These are phyloP conservation scores for Trichoderma simmonsii DNA, from an alignment of 2,329 filamentous ascomycete genomes.

Conservation along the genomic window DNA sequence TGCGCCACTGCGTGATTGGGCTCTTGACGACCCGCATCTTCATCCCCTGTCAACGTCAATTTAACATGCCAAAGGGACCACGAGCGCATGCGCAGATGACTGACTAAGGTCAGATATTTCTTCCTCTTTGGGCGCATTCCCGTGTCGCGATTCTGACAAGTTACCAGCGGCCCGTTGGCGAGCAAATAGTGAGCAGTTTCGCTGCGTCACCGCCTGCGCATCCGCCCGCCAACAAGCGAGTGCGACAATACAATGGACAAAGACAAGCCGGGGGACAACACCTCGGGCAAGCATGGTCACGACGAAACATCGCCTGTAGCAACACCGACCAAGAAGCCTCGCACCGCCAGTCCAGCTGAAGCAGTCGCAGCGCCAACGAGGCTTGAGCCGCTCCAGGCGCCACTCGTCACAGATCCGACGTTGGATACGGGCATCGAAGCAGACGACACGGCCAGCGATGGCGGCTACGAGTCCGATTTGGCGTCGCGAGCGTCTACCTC, in stretches of 20 bases:
- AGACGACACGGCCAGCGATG: slow-evolving; percentile 10
- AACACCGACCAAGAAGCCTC: neutral
- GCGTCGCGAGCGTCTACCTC: slow-evolving; percentile 23
- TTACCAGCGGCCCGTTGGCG: neutral
- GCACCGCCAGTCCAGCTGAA: neutral
- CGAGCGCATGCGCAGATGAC: neutral
- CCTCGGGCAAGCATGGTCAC: neutral
- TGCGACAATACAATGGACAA: slow-evolving; percentile 3
- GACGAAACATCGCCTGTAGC: neutral
- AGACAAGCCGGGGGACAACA: neutral
- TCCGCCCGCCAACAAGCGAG: neutral
- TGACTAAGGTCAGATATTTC: neutral
- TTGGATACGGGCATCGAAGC: neutral
- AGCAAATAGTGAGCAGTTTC: neutral
- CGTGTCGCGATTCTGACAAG: neutral
- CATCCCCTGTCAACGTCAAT: neutral
- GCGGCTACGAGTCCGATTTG: slow-evolving; percentile 14
- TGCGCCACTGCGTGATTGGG: neutral
- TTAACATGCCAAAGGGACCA: neutral
- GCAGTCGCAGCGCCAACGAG: neutral
- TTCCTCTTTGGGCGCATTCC: neutral
- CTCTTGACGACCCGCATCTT: neutral
- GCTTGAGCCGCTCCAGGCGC: neutral
- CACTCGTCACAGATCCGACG: neutral
- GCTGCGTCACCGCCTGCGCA: neutral